These are phyloP conservation scores for Trichoderma arundinaceum DNA, from an alignment of 2,329 filamentous ascomycete genomes.

Conservation along the genomic window DNA sequence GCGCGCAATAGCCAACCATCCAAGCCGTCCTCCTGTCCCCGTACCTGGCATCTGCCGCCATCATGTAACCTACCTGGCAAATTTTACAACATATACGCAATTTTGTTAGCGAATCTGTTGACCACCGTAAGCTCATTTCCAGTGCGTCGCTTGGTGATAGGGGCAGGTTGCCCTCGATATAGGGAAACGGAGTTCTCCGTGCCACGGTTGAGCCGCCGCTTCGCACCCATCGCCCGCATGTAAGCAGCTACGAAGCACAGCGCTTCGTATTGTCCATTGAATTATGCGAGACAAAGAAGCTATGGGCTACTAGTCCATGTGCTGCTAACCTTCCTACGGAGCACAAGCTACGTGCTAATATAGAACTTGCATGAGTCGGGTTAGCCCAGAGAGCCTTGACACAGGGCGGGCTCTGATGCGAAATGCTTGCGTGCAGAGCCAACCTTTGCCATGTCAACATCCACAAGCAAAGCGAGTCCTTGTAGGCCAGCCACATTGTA, in stretches of 20 bases:
- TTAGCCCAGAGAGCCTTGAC: not conserved
- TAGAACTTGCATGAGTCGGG: conserved; percentile 11
- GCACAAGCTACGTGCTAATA: not conserved
- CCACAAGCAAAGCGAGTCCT: not conserved
- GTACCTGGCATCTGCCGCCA: not conserved
- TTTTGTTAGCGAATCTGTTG: conserved; percentile 3
- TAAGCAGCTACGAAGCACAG: conserved; percentile 16
- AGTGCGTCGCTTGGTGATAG: conserved; percentile 13
- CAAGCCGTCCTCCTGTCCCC: too few species aligned
- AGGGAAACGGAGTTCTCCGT: conserved; percentile 7
- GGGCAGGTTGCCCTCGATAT: not conserved
- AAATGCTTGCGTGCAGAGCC: too few species aligned
- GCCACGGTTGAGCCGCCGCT: conserved; percentile 6
- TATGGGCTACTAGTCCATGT: not conserved
- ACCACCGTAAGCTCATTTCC: conserved; percentile 3
- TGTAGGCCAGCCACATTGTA: not conserved
- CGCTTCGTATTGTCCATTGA: conserved; percentile 2
- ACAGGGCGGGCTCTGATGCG: not conserved
- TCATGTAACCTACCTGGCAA: too few species aligned
- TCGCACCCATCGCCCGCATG: not conserved
- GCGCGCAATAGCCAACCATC: too few species aligned
- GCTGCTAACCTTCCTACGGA: too few species aligned
- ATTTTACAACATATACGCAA: not conserved
- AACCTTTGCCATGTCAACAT: too few species aligned
- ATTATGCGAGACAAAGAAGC: not conserved